A percentile compares a stretch with the other conserved stretches of the same genome.
Conservation (phyloP, 2,329 filamentous ascomycete species). For the Proliferodiscus dingleyae region DNA sequence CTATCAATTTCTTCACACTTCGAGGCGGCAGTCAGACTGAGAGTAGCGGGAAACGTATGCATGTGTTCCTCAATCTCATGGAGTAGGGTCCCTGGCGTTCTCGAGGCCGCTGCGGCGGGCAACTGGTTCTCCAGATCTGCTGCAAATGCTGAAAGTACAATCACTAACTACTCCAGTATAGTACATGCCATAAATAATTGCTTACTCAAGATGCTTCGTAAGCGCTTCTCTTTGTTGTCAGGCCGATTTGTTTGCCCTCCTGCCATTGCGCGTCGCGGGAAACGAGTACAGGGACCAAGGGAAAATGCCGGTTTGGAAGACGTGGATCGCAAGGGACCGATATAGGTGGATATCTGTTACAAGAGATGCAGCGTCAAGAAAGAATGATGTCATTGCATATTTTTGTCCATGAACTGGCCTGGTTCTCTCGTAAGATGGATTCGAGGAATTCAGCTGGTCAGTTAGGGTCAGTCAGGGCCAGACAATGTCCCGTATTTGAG, state of each 20-base stretch:
- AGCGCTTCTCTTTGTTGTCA: constrained; percentile 30
- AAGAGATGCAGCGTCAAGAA: too few species aligned
- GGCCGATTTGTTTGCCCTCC: constrained; percentile 9
- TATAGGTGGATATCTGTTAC: too few species aligned
- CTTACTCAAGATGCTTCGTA: constrained; percentile 24
- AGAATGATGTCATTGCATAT: too few species aligned
- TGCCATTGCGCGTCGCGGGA: constrained; percentile 17
- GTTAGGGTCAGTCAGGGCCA: too few species aligned
- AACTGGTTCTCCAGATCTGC: constrained; percentile 23
- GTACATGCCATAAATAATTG: constrained; percentile 27
- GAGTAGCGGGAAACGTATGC: constrained; percentile 30
- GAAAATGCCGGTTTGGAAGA: too few species aligned
- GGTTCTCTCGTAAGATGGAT: too few species aligned
- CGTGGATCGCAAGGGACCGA: too few species aligned
- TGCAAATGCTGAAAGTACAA: constrained; percentile 23
- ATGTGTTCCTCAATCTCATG: constrained; percentile 39
- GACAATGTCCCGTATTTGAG: too few species aligned
- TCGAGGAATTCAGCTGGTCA: too few species aligned
- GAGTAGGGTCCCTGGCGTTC: constrained; percentile 28
- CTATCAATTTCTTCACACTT: constrained; percentile 48
- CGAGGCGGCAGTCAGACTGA: constrained; percentile 26
- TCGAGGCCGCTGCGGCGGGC: constrained; percentile 14
- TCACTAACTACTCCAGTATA: constrained; percentile 3
- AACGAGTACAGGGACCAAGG: too few species aligned
- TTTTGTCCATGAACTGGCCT: too few species aligned